Evolutionary conservation across 2,329 filamentous ascomycete genomes (phyloP), one percentile per base, ranked within the genome.

Genomic region (Ceratocystis cubensis): DNA sequence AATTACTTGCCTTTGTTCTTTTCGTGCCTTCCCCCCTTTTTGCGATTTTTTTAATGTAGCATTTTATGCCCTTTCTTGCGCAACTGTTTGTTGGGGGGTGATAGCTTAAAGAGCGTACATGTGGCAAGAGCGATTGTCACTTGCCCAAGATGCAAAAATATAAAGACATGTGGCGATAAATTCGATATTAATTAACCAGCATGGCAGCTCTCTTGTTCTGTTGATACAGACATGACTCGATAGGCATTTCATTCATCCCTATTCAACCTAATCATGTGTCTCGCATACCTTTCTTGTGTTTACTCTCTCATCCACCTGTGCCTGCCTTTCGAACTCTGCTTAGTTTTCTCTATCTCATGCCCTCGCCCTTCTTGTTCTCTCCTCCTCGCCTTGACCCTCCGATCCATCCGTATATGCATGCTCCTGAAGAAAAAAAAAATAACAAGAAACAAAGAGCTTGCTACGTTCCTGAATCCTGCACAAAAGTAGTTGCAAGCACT

Each of bases 381-480:
- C 53, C 10, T 28, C n/a, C 25, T 57, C 53, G 53, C 53, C 53
- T 30, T 57, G 53, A 57, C 53, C 37, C 53, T 57, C 25, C 15
- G 53, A 28, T 33, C 53, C 28, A 30, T 57, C 53, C 53, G 53
- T 57, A 57, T 57, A 57, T 57, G 53, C 53, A 57, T 33, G 53
- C 53, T 57, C 53, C 53, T 57, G 22, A 57, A 57, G 53, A 57
- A 57, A 57, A 33, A 15, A 53, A n/a, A 53, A 13, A 53, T 5
- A 53, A 53, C 48, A 28, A 28, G 25, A 25, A 53, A n/a, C 17
- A 48, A 48, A 56, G 13, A 28, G 13, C 13, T 59, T 59, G 56
- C 56, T 37, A 37, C 15, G 56, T 59, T 59, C 56, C 28, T 59
- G 56, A 37, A 59, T 59, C 56, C 56, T 59, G 15, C 28, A 20